Conservation (phyloP, 2,329 filamentous ascomycete species). For the Colletotrichum truncatum region DNA sequence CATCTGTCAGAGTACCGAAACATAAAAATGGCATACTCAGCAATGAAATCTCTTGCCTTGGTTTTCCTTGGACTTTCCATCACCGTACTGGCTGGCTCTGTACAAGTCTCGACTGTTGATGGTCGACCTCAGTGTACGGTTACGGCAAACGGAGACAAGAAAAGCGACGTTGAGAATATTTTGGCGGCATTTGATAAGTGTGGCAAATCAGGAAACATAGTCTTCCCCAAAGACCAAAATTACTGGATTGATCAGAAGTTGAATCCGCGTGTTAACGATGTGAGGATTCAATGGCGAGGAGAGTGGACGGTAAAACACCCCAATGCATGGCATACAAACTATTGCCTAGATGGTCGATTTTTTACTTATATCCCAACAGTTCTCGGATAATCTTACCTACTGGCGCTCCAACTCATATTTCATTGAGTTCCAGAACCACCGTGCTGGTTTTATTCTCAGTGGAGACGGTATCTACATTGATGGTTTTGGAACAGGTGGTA, state of each 20-base stretch:
- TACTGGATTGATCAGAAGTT: neutral
- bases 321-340: neutral
- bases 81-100: neutral
- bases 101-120: neutral
- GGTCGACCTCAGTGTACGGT: neutral
- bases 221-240: neutral
- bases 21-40: too few relatives aligned
- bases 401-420: conserved; percentile 2
- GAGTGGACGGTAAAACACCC: neutral
- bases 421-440: neutral
- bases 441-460: neutral
- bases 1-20: too few relatives aligned
- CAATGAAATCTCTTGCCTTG: neutral
- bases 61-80: neutral
- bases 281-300: neutral
- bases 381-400: neutral
- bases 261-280: neutral
- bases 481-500: neutral
- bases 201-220: neutral
- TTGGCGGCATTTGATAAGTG: neutral
- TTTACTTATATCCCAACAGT: neutral
- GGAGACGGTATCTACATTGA: neutral
- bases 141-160: neutral
- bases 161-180: neutral
- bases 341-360: neutral